Base-by-base conservation (phyloP, 2,329 filamentous ascomycete genomes). In the Trichoderma sp. region DNA sequence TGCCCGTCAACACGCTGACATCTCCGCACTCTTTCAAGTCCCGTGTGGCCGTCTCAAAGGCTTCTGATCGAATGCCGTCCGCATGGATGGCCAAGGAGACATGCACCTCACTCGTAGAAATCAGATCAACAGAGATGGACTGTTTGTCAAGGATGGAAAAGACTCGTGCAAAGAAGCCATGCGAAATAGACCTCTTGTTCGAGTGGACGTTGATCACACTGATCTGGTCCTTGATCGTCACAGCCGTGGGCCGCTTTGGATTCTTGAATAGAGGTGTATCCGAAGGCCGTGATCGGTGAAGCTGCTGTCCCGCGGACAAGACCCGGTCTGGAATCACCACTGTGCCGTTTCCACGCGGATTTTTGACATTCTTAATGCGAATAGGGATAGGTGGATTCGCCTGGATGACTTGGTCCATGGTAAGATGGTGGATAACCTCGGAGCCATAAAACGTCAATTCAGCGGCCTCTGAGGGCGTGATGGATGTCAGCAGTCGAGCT, bases 351-450 rank as follows among this genome's bases (percentile, higher is more conserved):
- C 91, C 92, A 55, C 89, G 87, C 0, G 92, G 92, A 77, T 96
- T 96, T 83, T 94, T 94, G 77, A 96, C 92, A 76, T 96, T 96
- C 84, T 96, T 96, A 82, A 96, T 96, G 73, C 93, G 91, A 75
- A 96, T 94, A 19, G 90, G 92, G 75, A 96, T 96, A 63, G 91
- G 90, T 0, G 89, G 89, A 29, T 84, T 81, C n/a, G 92, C 92
- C 75, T 92, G 92, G 77, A 96, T 94, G 72, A 91, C 89, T 81
- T 98, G 96, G 82, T 98, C 95, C 94, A 99, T 98, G 75, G 96
- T 99, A 78, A 97, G 91, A 73, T 97, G 96, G 79, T 99, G 96
- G 74, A 99, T 99, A 77, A 99, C 96, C 80, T 99, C 96, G 71
- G 94, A 94, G 71, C 92, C 92, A 78, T 95, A 96, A 77, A 95